Conservation (phyloP, 768 basidiomycete genomes). For the Termitomyces titanicus region DNA sequence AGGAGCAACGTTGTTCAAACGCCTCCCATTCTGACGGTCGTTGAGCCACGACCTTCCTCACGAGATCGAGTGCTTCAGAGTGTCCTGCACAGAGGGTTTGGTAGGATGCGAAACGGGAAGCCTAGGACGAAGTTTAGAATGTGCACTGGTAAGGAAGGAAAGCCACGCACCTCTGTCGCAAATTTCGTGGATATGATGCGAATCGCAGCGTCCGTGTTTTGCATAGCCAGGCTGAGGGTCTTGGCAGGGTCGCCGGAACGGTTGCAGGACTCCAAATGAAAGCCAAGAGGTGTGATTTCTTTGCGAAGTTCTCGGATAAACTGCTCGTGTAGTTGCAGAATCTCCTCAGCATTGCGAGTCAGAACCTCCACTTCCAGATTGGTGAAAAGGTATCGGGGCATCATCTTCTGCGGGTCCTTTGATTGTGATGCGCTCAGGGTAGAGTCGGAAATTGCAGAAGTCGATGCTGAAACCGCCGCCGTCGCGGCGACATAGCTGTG, state of each 20-base stretch:
- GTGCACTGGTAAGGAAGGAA: background rate
- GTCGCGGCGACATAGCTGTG: conserved; percentile 32
- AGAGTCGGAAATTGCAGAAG: conserved; percentile 22
- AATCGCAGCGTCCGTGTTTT: conserved; percentile 42
- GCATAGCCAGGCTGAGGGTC: conserved; percentile 18
- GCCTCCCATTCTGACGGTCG: conserved; percentile 74
- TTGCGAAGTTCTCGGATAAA: conserved; percentile 54
- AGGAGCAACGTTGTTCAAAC: conserved; percentile 77
- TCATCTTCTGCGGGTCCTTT: conserved; percentile 26
- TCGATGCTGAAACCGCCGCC: conserved; percentile 20
- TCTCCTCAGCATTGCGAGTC: conserved; percentile 63
- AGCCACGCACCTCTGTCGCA: conserved; percentile 46
- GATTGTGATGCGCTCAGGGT: conserved; percentile 15
- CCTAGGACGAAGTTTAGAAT: conserved; percentile 38
- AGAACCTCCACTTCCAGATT: conserved; percentile 55
- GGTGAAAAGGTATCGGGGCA: conserved; percentile 50
- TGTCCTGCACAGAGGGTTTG: conserved; percentile 87
- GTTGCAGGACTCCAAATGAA: conserved; percentile 31
- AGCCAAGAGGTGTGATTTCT: conserved; percentile 49
- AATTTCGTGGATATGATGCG: conserved; percentile 53
- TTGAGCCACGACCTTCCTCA: conserved; percentile 62
- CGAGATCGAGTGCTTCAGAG: conserved; percentile 71
- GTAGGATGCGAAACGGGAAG: conserved; percentile 72
- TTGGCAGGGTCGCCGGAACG: conserved; percentile 12
- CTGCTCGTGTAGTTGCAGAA: conserved; percentile 65